Conservation (phyloP, 768 basidiomycete species). For the Sporobolomyces pararoseus region DNA sequence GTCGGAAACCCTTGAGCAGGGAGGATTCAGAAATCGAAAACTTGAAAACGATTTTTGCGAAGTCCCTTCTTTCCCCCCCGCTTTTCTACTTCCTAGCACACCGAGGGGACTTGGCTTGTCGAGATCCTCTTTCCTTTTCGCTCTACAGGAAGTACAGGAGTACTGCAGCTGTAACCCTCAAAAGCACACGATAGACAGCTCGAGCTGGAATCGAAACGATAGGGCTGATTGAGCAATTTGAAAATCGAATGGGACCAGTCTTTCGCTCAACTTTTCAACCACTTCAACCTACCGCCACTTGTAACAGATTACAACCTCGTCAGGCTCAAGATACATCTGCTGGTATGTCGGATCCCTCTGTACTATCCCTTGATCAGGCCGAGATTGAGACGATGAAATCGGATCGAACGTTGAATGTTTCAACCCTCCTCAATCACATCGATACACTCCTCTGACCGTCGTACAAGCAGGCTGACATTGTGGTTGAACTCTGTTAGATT, state of each 20-base stretch:
- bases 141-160: background rate
- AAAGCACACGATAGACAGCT: too few relatives aligned
- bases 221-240: too few relatives aligned
- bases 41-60: too few relatives aligned
- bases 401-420: background rate
- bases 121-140: background rate
- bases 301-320: background rate
- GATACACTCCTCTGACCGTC: too few relatives aligned
- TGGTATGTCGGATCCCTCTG: background rate
- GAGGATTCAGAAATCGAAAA: too few relatives aligned
- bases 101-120: background rate
- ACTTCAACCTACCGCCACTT: slow-evolving; percentile 4
- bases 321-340: background rate
- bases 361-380: background rate
- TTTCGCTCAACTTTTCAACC: background rate
- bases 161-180: background rate
- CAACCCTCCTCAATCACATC: too few relatives aligned
- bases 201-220: too few relatives aligned
- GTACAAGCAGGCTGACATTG: too few relatives aligned
- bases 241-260: too few relatives aligned
- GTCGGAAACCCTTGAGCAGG: too few relatives aligned
- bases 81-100: background rate
- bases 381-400: background rate
- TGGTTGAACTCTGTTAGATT: too few relatives aligned
- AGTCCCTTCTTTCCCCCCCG: too few relatives aligned